These are phyloP conservation scores for Xylariaceae sp. DNA, from an alignment of 2,329 filamentous ascomycete species.

Conservation along the genomic window DNA sequence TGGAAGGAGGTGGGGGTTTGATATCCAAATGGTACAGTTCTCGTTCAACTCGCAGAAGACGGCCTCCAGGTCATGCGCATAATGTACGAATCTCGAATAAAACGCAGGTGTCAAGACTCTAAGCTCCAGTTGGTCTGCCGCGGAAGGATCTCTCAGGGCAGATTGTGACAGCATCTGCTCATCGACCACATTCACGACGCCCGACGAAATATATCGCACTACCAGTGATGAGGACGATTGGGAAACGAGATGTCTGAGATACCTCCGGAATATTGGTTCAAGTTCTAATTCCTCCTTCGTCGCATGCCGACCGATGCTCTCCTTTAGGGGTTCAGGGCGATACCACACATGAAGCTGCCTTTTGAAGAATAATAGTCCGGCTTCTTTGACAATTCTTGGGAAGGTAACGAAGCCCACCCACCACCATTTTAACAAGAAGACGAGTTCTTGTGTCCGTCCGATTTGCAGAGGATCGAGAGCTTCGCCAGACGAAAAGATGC, in stretches of 20 bases:
- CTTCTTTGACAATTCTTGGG: slow-evolving; percentile 61
- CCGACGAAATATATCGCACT: slow-evolving; percentile 53
- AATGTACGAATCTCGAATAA: slow-evolving; percentile 62
- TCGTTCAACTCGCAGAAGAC: slow-evolving; percentile 58
- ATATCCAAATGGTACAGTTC: slow-evolving; percentile 55
- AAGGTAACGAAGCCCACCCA: slow-evolving; percentile 66
- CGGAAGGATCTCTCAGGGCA: slow-evolving; percentile 15
- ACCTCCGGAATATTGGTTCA: slow-evolving; percentile 45
- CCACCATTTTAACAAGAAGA: slow-evolving; percentile 56
- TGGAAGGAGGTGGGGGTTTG: slow-evolving; percentile 49
- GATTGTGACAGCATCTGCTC: slow-evolving; percentile 37
- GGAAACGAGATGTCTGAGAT: slow-evolving; percentile 47
- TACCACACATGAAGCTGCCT: slow-evolving; percentile 61
- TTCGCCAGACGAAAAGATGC: slow-evolving; percentile 50
- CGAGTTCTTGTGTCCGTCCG: slow-evolving; percentile 37
- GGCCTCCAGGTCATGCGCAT: slow-evolving; percentile 58
- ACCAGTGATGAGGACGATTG: slow-evolving; percentile 40
- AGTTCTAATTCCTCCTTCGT: slow-evolving; percentile 45
- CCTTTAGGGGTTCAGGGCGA: slow-evolving; percentile 56
- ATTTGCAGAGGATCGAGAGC: slow-evolving; percentile 49
- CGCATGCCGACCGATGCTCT: slow-evolving; percentile 52
- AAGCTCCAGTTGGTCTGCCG: slow-evolving; percentile 45
- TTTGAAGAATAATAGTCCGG: slow-evolving; percentile 52
- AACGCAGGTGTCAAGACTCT: slow-evolving; percentile 61
- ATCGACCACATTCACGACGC: slow-evolving; percentile 36